Evolutionary conservation across 225 moss, liverwort and hornwort species (phyloP), one percentile per base, ranked within the genome.

Genomic region (Thuidium tamariscinum): DNA sequence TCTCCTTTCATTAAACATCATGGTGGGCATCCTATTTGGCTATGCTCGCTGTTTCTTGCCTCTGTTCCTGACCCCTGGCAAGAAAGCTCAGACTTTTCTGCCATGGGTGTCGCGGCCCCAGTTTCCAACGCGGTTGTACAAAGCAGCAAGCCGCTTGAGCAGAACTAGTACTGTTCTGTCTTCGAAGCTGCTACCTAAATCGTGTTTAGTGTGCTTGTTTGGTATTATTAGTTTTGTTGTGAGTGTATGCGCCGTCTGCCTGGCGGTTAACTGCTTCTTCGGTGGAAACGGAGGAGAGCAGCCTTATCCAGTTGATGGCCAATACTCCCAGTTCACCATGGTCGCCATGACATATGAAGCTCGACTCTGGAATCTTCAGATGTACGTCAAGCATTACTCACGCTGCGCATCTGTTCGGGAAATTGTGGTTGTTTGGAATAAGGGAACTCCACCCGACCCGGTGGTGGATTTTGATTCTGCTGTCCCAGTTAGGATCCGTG

Each of bases 341-440:
- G 44, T 98, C 49, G 94, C 98, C 52, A 95, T 96, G 96, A 98
- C 98, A 15, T 98, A 98, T 65, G 98, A 96, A 71, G 92, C 94
- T 68, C 95, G 98, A 10, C 72, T 98, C 65, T 98, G 98, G 98
- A 98, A 98, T 87, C 90, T 98, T 69, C 92, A 95, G 89, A 95
- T 98, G 95, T 96, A 95, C 41, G 91, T 96, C 25, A 95, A 95
- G 84, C 98, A 98, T 80, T 98, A 98, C 87, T 98, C 98, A 41
- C 95, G 95, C 34, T 98, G 98, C 84, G 93, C 98, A 34, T 98
- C 98, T 34, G 96, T 98, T 8, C 93, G 94, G 59, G 98, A 98
- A 67, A 96, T 98, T 77, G 95, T 98, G 61, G 96, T 98, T 23
- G 93, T 98, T 21, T 98, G 98, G 98, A 98, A 98, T 61, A 94